These are phyloP conservation scores for Exophiala phaeomuriformis DNA, from an alignment of 2,329 filamentous ascomycete species.

Conservation along the genomic window DNA sequence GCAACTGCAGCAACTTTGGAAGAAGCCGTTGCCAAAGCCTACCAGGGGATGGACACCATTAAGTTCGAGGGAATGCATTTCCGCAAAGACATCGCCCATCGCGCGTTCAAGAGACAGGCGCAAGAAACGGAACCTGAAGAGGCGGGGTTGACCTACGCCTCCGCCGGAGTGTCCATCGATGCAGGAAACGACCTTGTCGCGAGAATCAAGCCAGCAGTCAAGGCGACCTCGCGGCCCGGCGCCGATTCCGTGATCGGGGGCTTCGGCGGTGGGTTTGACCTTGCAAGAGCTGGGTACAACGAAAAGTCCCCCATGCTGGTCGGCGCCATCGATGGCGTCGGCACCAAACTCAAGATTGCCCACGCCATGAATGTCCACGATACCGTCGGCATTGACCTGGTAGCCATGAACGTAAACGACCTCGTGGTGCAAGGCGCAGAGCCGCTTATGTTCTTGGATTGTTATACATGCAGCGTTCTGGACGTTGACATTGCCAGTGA, in stretches of 20 bases:
- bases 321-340: slow-evolving; percentile 92
- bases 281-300: slow-evolving; percentile 70
- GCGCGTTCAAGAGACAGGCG: slow-evolving; percentile 39
- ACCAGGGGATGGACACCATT: slow-evolving; percentile 71
- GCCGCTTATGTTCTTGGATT: slow-evolving; percentile 94
- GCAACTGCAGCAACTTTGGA: slow-evolving; percentile 68
- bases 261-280: slow-evolving; percentile 81
- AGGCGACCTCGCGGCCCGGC: slow-evolving; percentile 73
- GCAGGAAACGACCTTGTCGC: slow-evolving; percentile 88
- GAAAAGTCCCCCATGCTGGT: slow-evolving; percentile 70
- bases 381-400: slow-evolving; percentile 91
- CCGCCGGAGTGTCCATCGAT: slow-evolving; percentile 89
- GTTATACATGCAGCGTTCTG: slow-evolving; percentile 88
- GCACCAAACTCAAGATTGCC: slow-evolving; percentile 94
- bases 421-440: slow-evolving; percentile 92
- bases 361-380: slow-evolving; percentile 84
- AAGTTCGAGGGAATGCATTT: slow-evolving; percentile 85
- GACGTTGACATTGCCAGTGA: slow-evolving; percentile 67
- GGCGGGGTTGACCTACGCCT: slow-evolving; percentile 69
- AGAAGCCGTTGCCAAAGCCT: slow-evolving; percentile 80
- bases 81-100: slow-evolving; percentile 84
- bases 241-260: slow-evolving; percentile 92
- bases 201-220: slow-evolving; percentile 84
- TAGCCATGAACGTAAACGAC: slow-evolving; percentile 99
- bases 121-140: slow-evolving; percentile 12